Evolutionary conservation across 805 yeast genomes (phyloP), one percentile per base, ranked within the genome.

Genomic region (Yarrowia sp.): DNA sequence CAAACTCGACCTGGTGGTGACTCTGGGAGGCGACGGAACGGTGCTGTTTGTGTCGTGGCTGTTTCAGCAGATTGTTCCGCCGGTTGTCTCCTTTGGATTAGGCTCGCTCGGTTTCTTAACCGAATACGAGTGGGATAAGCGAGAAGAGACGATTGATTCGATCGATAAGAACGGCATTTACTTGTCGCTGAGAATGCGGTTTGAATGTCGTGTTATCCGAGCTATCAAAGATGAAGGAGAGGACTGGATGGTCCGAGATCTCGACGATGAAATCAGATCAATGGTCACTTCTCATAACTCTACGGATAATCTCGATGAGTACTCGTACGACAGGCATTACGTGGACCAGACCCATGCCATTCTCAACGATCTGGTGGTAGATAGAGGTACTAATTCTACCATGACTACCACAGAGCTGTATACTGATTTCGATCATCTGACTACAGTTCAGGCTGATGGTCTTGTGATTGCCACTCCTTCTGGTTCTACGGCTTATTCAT

Each of bases 11-110:
- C 75, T 87, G 65, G 80, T 86, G 0, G 79, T 87, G 18, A 84
- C 90, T 85, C 79, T 95, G 8, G 99, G 99, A 28, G 99, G 99
- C 15, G 99, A 95, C 73, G 98, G 99, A 8, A 95, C 99, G 0
- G 97, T 93, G 55, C 78, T 93, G 9, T 88, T 88, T 71, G 93
- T 93, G 0, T 91, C 96, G 1, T 87, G 95, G 65, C 78, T 92
- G 44, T 95, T 95, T 75, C 96, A 89, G 76, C 79, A 83, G 65
- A 82, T 83, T 57, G 97, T 92, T 1, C 99, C 99, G 0, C 99
- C 99, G 0, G 90, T 93, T 1, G 80, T 95, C 69, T 85, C 96
- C 17, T 93, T 92, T 75, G 84, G 96, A 0, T 78, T 95, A 69
- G 99, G 99, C 0, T 89, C 97, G 0, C 78, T 95, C 28, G 99